Evolutionary conservation across 495 filamentous ascomycete species (phyloP).

Genomic region (Cetradonia linearis): DNA sequence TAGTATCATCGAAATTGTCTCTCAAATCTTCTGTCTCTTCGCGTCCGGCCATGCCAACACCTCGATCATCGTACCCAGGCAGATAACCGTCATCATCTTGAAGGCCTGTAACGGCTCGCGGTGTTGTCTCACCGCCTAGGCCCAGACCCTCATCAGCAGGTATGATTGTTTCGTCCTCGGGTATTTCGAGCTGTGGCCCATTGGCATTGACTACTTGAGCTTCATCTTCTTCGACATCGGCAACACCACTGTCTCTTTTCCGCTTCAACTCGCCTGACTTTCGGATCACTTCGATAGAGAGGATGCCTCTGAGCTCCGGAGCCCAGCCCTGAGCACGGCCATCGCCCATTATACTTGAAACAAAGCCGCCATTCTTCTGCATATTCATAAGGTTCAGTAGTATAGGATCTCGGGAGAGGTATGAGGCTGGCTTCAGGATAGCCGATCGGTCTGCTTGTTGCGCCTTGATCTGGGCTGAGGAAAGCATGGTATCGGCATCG

Average conservation of each 20-base stretch:
- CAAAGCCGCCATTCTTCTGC: slow-evolving; percentile 80
- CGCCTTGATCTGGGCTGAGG: slow-evolving; percentile 53
- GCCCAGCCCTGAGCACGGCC: slow-evolving; percentile 72
- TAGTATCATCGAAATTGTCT: slow-evolving; percentile 68
- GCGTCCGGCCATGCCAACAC: slow-evolving; percentile 25
- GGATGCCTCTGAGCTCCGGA: slow-evolving; percentile 75
- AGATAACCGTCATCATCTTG: slow-evolving; percentile 48
- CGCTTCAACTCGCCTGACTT: slow-evolving; percentile 76
- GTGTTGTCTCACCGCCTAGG: slow-evolving; percentile 41
- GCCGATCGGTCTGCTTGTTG: slow-evolving; percentile 70
- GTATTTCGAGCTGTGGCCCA: slow-evolving; percentile 60
- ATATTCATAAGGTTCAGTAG: slow-evolving; percentile 80
- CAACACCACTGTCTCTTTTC: slow-evolving; percentile 83
- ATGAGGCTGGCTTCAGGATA: slow-evolving; percentile 68
- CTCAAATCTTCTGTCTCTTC: slow-evolving; percentile 22
- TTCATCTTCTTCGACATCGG: slow-evolving; percentile 62
- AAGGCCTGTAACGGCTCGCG: slow-evolving; percentile 49
- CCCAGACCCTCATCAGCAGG: slow-evolving; percentile 41
- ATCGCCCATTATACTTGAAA: slow-evolving; percentile 63
- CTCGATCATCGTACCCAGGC: slow-evolving; percentile 46
- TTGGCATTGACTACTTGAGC: slow-evolving; percentile 37
- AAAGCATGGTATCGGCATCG: slow-evolving; percentile 55
- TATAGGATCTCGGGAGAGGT: slow-evolving; percentile 75
- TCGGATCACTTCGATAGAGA: slow-evolving; percentile 72
- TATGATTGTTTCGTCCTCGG: slow-evolving; percentile 48